These are phyloP conservation scores for Sclerotinia subarctica DNA, from an alignment of 2,329 filamentous ascomycete genomes.

Conservation along the genomic window DNA sequence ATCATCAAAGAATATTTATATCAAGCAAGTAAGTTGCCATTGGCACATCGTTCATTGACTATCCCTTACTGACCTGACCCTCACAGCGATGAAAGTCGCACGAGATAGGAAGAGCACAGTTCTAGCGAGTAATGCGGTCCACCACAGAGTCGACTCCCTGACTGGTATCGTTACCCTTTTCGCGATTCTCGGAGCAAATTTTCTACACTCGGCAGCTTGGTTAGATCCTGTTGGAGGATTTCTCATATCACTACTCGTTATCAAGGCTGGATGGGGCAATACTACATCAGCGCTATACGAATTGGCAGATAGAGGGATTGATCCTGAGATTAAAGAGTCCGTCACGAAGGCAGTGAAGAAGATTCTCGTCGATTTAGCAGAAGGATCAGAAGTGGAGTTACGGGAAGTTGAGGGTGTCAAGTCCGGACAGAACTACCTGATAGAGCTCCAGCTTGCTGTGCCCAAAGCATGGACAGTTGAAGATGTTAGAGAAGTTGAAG, in stretches of 20 bases:
- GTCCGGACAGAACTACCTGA: slow-evolving; percentile 91
- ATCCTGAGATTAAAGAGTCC: slow-evolving; percentile 73
- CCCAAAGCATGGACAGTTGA: slow-evolving; percentile 74
- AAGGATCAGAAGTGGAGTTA: slow-evolving; percentile 62
- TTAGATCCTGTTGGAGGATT: slow-evolving; percentile 91
- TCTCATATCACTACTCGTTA: slow-evolving; percentile 88
- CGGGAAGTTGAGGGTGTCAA: slow-evolving; percentile 85
- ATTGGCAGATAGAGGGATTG: slow-evolving; percentile 85
- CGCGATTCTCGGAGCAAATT: slow-evolving; percentile 85
- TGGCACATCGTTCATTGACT: neutral
- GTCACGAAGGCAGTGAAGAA: slow-evolving; percentile 64
- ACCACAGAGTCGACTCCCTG: slow-evolving; percentile 93
- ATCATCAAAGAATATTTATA: slow-evolving; percentile 96
- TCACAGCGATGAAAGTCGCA: slow-evolving; percentile 86
- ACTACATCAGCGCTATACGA: slow-evolving; percentile 79
- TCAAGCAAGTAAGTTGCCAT: slow-evolving; percentile 74
- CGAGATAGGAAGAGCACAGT: slow-evolving; percentile 92
- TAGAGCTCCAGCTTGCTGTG: slow-evolving; percentile 83
- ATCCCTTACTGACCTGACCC: slow-evolving; percentile 28
- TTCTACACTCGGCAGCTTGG: slow-evolving; percentile 83
- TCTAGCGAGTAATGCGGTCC: slow-evolving; percentile 90
- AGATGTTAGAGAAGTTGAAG: slow-evolving; percentile 67
- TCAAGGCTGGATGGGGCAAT: slow-evolving; percentile 85
- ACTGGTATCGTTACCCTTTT: slow-evolving; percentile 90
- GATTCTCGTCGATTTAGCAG: slow-evolving; percentile 53